Evolutionary conservation across 768 basidiomycete species (phyloP).

Genomic region (Leccinum arenicola): DNA sequence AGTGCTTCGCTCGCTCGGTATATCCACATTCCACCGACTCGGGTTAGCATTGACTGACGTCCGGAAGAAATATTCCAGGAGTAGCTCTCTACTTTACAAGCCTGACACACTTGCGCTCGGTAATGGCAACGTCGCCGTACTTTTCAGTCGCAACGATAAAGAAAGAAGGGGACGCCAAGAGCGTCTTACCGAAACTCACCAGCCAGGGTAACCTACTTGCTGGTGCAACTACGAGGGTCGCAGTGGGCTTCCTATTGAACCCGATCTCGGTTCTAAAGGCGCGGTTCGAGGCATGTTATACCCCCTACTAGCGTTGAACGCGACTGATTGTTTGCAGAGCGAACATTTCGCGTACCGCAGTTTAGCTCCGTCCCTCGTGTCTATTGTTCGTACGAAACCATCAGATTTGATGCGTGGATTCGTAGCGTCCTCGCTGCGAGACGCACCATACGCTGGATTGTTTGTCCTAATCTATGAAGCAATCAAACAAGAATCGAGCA

Average conservation of each 20-base stretch:
- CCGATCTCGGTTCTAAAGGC: slow-evolving; percentile 92
- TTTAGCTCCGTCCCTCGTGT: slow-evolving; percentile 53
- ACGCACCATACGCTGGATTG: slow-evolving; percentile 91
- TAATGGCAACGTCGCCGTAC: slow-evolving; percentile 70
- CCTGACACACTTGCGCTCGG: slow-evolving; percentile 74
- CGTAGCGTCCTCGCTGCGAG: slow-evolving; percentile 83
- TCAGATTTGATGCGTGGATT: slow-evolving; percentile 84
- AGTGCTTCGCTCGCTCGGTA: slow-evolving; percentile 74
- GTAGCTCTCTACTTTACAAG: slow-evolving; percentile 90
- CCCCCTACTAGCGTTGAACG: neutral
- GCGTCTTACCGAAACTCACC: slow-evolving; percentile 68
- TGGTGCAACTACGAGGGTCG: slow-evolving; percentile 78
- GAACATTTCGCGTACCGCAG: slow-evolving; percentile 71
- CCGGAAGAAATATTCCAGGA: slow-evolving; percentile 81
- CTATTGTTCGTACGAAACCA: slow-evolving; percentile 68
- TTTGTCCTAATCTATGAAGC: slow-evolving; percentile 88
- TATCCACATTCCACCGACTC: slow-evolving; percentile 4
- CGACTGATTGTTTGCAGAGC: slow-evolving; percentile 47
- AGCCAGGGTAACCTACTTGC: slow-evolving; percentile 81
- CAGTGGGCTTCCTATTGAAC: slow-evolving; percentile 81
- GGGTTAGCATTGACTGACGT: slow-evolving; percentile 2
- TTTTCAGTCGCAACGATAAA: slow-evolving; percentile 44
- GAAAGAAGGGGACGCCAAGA: slow-evolving; percentile 31
- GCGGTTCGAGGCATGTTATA: slow-evolving; percentile 74
- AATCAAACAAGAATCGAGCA: slow-evolving; percentile 73